Evolutionary conservation across 2,329 filamentous ascomycete species (phyloP).

Genomic region (Epichloe uncinata): DNA sequence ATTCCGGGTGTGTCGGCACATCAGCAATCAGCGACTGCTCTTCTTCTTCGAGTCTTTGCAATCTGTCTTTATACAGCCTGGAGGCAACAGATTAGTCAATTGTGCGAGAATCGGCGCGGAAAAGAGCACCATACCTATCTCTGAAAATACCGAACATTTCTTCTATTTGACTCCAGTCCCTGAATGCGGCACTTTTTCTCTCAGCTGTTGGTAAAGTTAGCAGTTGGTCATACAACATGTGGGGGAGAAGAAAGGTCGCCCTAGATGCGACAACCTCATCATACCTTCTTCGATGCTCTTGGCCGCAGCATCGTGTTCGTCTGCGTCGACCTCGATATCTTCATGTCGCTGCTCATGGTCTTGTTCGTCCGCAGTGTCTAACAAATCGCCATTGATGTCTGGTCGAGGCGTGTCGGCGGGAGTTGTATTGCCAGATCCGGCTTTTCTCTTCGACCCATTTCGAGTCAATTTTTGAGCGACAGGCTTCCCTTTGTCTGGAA

Average conservation of each 20-base stretch:
- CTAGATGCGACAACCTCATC: constrained; percentile 22
- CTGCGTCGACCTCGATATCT: constrained; percentile 33
- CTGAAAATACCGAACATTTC: constrained; percentile 79
- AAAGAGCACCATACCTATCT: constrained; percentile 45
- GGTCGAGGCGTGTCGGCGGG: constrained; percentile 10
- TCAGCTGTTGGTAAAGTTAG: constrained; percentile 40
- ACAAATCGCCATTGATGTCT: constrained; percentile 20
- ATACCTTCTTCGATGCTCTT: constrained; percentile 54
- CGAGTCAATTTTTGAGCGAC: constrained; percentile 29
- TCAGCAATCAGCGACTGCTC: constrained; percentile 47
- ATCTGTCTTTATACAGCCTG: constrained; percentile 78
- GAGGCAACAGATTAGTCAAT: background rate
- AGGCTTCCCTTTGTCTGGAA: constrained; percentile 19
- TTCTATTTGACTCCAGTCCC: constrained; percentile 68
- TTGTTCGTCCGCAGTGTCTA: constrained; percentile 22
- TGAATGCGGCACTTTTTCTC: constrained; percentile 66
- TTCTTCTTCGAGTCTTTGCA: constrained; percentile 65
- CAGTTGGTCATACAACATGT: constrained; percentile 1
- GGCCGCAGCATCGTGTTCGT: constrained; percentile 44
- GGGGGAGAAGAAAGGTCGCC: constrained; percentile 1
- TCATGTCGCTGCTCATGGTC: constrained; percentile 33
- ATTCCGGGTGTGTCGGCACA: constrained; percentile 74
- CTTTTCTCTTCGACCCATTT: constrained; percentile 26
- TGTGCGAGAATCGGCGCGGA: background rate
- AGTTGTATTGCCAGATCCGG: constrained; percentile 6